Conservation (phyloP, 2,329 filamentous ascomycete genomes). For the Penicillium rolfsii region DNA sequence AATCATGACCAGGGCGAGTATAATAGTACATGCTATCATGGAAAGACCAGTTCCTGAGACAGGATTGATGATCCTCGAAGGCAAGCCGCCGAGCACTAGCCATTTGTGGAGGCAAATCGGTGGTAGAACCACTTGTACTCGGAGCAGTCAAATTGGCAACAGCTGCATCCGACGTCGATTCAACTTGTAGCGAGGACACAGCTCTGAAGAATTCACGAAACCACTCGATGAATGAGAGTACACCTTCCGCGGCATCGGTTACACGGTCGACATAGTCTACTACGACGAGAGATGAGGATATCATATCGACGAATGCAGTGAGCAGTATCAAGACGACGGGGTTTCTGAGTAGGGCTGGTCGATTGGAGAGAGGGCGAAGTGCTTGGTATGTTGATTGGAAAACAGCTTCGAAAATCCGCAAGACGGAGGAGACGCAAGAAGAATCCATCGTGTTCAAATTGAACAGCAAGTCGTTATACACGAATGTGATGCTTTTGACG, state of each 20-base stretch:
- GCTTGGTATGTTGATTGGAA: conserved; percentile 45
- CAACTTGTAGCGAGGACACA: conserved; percentile 13
- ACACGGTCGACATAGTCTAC: conserved; percentile 54
- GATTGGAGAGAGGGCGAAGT: conserved; percentile 41
- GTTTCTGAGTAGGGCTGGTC: conserved; percentile 42
- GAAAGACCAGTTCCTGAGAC: conserved; percentile 53
- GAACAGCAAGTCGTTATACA: conserved; percentile 51
- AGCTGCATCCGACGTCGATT: background rate
- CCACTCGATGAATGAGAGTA: conserved; percentile 42
- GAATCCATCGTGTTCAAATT: conserved; percentile 50
- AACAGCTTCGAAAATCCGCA: conserved; percentile 43
- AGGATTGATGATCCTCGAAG: conserved; percentile 48
- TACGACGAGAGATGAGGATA: conserved; percentile 45
- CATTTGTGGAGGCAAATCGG: conserved; percentile 23
- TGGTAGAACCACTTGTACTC: conserved; percentile 18
- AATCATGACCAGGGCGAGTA: conserved; percentile 45
- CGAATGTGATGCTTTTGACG: conserved; percentile 50
- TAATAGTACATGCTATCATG: conserved; percentile 53
- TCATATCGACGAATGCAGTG: conserved; percentile 45
- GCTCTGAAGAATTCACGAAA: conserved; percentile 44
- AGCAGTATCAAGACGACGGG: conserved; percentile 46
- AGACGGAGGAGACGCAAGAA: conserved; percentile 41
- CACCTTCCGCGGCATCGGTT: conserved; percentile 28
- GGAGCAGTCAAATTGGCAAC: conserved; percentile 14
- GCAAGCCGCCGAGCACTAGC: conserved; percentile 36